Conservation (phyloP, 768 basidiomycete species). For the Gloeostereum incarnatum region DNA sequence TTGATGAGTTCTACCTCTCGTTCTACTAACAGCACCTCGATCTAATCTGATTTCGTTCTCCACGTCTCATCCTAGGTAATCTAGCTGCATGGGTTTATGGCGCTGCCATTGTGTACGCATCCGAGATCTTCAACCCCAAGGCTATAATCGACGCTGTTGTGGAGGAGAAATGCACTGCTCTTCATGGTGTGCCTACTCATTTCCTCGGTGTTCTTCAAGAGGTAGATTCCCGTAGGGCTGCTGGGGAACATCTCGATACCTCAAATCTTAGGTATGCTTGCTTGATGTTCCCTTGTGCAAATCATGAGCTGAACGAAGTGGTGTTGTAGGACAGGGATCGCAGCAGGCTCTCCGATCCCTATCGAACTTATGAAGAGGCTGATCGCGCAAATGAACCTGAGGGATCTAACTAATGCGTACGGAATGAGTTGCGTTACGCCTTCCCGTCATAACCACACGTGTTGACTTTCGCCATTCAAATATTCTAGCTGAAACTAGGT, state of each 20-base stretch:
- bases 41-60: slow-evolving; percentile 11
- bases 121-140: slow-evolving; percentile 50
- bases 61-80: slow-evolving; percentile 77
- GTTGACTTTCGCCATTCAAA: not conserved
- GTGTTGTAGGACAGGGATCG: slow-evolving; percentile 62
- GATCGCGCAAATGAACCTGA: slow-evolving; percentile 56
- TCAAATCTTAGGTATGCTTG: slow-evolving; percentile 41
- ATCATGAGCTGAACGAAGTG: not conserved
- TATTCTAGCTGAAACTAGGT: slow-evolving; percentile 68
- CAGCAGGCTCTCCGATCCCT: slow-evolving; percentile 71
- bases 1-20: slow-evolving; percentile 53
- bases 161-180: slow-evolving; percentile 61
- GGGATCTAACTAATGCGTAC: slow-evolving; percentile 69
- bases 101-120: slow-evolving; percentile 67
- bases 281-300: not conserved
- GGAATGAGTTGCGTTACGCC: slow-evolving; percentile 68
- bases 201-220: slow-evolving; percentile 70
- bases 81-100: slow-evolving; percentile 71
- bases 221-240: slow-evolving; percentile 41
- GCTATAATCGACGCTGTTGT: slow-evolving; percentile 65
- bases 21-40: slow-evolving; percentile 8
- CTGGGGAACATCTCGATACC: slow-evolving; percentile 38
- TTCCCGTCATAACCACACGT: not conserved
- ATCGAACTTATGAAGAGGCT: slow-evolving; percentile 73
- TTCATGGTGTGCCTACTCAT: slow-evolving; percentile 84